Base-by-base conservation (phyloP, 306 rosid species). In the Vigna angularis region DNA sequence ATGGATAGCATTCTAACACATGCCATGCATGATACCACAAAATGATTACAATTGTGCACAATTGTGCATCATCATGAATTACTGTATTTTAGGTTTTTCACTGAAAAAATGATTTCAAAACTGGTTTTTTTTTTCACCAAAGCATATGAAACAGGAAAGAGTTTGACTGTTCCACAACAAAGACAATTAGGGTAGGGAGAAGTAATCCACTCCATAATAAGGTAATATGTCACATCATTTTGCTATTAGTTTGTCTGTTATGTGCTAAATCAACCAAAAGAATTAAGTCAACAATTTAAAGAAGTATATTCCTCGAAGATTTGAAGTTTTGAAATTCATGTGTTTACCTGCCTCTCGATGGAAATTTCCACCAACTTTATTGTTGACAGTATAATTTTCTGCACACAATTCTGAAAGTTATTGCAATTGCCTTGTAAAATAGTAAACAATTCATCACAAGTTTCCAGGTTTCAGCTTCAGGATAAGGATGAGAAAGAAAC, bases 211-310 rank as follows among this genome's bases (percentile, higher is more conserved):
- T 73, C 70, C 53, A 45, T 71, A 58, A 42, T 66, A 79, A 75
- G 78, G 84, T 61, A 61, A 83, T 8, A 73, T 49, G 85, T 83
- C 85, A 73, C 84, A 82, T 83, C 83, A 51, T 64, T 66, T 22
- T 36, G 15, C 36, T 74, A 53, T 12, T 49, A 75, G 66, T 71
- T 72, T 75, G 62, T 55, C 58, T 45, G 38, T 66, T 50, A 79
- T 59, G 30, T 59, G 34, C 40, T 17, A 82, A 74, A 70, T 45
- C 56, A 51, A 71, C 74, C 51, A 22, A 14, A 44, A 75, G 73
- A 82, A 34, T 75, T 42, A 58, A 80, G 85, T 53, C 85, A 76
- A 79, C 81, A 71, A 57, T 74, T 82, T 50, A 28, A 66, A 75
- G 48, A 72, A 51, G 44, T 71, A 45, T 77, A 50, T 67, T 71